phyloP scores from a whole-genome alignment of 129 eudicot genomes.

The Tagetes patula region DNA sequence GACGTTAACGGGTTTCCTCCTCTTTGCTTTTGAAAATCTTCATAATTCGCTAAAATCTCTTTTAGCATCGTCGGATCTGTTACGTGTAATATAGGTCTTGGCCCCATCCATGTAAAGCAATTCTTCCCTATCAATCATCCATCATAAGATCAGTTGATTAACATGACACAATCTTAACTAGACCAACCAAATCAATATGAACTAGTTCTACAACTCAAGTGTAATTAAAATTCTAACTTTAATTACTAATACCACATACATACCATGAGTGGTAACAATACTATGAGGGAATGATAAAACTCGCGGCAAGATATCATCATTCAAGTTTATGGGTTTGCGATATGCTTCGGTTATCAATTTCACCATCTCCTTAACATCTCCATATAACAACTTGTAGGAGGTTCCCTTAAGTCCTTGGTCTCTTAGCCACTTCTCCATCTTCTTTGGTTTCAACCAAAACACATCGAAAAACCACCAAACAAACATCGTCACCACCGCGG shows the following conservation, averaged over 20 bases:
- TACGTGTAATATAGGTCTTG: constrained; percentile 27
- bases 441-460: constrained; percentile 32
- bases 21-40: constrained; percentile 28
- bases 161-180: neutral
- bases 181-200: neutral
- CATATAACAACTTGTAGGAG: constrained; percentile 28
- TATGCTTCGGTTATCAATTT: constrained; percentile 24
- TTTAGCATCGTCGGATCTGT: constrained; percentile 30
- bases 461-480: constrained; percentile 23
- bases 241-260: neutral
- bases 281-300: constrained; percentile 20
- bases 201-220: neutral
- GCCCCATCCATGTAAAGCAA: constrained; percentile 40
- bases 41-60: constrained; percentile 26
- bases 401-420: constrained; percentile 32
- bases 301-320: constrained; percentile 29
- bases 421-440: constrained; percentile 26
- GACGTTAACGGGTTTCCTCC: constrained; percentile 32
- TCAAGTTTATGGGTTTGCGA: constrained; percentile 24
- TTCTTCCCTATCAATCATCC: constrained; percentile 31
- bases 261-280: constrained; percentile 19
- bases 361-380: constrained; percentile 32
- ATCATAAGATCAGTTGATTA: neutral
- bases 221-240: too few relatives aligned
- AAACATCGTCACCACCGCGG: neutral